phyloP scores from a whole-genome alignment of 192 early-diverging fungal genomes.

The Entophlyctis helioformis region DNA sequence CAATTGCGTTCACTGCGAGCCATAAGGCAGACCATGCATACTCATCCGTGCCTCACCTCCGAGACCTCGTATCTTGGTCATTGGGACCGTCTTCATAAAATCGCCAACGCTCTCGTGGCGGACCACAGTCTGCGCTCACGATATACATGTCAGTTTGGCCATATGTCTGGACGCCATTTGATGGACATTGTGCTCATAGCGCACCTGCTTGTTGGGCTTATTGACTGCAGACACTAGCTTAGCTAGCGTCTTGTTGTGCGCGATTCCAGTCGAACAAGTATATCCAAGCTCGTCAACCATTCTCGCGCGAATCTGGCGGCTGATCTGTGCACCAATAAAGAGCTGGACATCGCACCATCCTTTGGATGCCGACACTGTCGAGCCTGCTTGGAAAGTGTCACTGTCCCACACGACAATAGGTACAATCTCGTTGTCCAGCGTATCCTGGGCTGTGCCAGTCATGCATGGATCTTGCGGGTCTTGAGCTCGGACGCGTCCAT shows the following conservation, averaged over 20 bases:
- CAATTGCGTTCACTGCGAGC: too few relatives aligned
- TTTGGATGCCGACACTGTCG: too few relatives aligned
- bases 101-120: constrained; percentile 33
- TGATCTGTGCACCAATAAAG: constrained; percentile 56
- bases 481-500: too few relatives aligned
- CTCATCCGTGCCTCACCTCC: too few relatives aligned
- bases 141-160: background rate
- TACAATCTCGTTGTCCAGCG: too few relatives aligned
- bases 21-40: too few relatives aligned
- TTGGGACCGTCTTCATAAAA: constrained; percentile 55
- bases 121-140: constrained; percentile 52
- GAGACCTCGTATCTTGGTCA: constrained; percentile 69
- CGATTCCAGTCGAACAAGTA: constrained; percentile 55
- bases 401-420: too few relatives aligned
- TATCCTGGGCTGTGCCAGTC: too few relatives aligned
- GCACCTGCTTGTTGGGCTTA: constrained; percentile 74
- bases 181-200: background rate
- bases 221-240: constrained; percentile 76
- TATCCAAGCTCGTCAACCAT: constrained; percentile 60
- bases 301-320: constrained; percentile 46
- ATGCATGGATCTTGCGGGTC: too few relatives aligned
- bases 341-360: constrained; percentile 79
- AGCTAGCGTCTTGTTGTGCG: constrained; percentile 75
- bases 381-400: too few relatives aligned
- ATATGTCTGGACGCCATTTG: background rate